Base-by-base conservation (phyloP, 306 rosid genomes). In the Sindora glabra region DNA sequence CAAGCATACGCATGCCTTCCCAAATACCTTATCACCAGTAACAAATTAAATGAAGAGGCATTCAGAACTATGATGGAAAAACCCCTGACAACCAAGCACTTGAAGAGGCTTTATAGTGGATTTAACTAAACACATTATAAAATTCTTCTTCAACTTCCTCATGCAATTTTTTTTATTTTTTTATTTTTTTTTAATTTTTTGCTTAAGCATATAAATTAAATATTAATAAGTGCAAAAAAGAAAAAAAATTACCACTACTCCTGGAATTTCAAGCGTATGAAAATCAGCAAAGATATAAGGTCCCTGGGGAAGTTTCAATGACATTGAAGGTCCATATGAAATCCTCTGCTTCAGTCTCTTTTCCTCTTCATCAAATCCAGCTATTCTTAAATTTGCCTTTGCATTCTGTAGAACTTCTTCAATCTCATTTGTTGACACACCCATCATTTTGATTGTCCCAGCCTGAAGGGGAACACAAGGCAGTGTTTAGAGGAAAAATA, bases 331-430 rank as follows among this genome's bases (percentile, higher is more conserved):
- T 71, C 78, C 77, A 62, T 74, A 66, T 49, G 90, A 83, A 70
- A 65, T 56, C 49, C 86, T 76, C 81, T 85, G 96, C 72, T 83
- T 89, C 67, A 81, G 41, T 67, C 94, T 83, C 72, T 74, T 85
- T 64, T 92, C 98, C 81, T 86, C 98, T 10, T 88, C 90, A 56
- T 83, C 86, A 66, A 92, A 92, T 78, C 96, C 96, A 74, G 80
- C 86, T 77, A 92, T 81, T 75, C 96, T 89, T 57, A 77, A 74
- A 74, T 92, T 81, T 34, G 50, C 69, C 60, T 81, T 80, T 24
- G 86, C 85, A 67, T 64, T 75, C 68, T 83, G 65, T 60, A 89
- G 76, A 80, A 89, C 84, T 69, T 86, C 85, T n/a, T 89, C 89
- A 40, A 92, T 80, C 77, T 92, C 96, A 58, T 70, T 76, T 58